Evolutionary conservation across 192 early-diverging fungal species (phyloP), one percentile per base, ranked within the genome.

Genomic region (Rhizophagus clarus): DNA sequence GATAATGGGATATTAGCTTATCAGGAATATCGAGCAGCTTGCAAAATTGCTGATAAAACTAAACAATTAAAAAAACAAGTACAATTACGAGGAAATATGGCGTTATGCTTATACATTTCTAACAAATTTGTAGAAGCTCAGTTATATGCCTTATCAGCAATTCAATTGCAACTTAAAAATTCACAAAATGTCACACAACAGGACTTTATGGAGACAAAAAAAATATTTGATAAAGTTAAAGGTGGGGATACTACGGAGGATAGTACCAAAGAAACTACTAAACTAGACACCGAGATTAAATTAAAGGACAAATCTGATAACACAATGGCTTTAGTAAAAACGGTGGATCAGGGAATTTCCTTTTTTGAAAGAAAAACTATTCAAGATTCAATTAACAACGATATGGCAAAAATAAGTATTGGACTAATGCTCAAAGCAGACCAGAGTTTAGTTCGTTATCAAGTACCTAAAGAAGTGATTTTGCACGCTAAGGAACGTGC

Each of bases 141-240:
- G 22, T n/a, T 40, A 70, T 70, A 70, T 40, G 68, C 68, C 24
- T 70, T 70, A 40, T 42, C 68, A 12, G 68, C 68, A 34, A 45
- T 70, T 70, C 12, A 42, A 8, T 70, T 34, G 31, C 34, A 37
- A n/a, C 10, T 37, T 34, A 40, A 12, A 20, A 6, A 70, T 70
- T 40, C 40, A 45, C 1, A 42, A 2, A 10, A 70, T 22, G 32
- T 40, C 68, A 37, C 68, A 9, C 6, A 42, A 37, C 8, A 70
- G 9, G 68, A 70, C 9, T 11, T 42, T 10, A 20, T 24, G 9
- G 68, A 70, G 10, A 37, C 68, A 24, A 70, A 70, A 42, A 40
- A 40, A 42, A 40, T 70, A 70, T 70, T 70, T 45, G 34, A 70
- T 70, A 70, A 70, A 70, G 68, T 70, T 70, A 70, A 40, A 70